A percentile compares a stretch with the other conserved stretches of the same genome.
Conservation (phyloP, 2,329 filamentous ascomycete species). For the Ceratocystis ficicola region DNA sequence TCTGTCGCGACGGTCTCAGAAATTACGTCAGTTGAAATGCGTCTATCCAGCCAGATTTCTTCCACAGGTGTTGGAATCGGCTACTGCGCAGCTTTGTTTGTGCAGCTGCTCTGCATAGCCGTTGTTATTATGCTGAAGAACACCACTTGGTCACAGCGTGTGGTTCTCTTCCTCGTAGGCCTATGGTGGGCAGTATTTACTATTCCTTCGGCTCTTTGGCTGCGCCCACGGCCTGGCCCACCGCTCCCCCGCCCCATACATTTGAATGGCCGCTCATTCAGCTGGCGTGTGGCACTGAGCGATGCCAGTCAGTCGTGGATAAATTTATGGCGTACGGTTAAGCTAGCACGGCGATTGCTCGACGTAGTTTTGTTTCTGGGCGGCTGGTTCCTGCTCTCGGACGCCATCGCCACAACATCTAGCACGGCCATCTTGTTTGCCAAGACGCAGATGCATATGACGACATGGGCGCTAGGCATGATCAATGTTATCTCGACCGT, state of each 20-base stretch:
- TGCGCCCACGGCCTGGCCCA: slow-evolving; percentile 78
- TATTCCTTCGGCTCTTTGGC: slow-evolving; percentile 74
- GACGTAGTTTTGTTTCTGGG: slow-evolving; percentile 69
- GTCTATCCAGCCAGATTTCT: slow-evolving; percentile 79
- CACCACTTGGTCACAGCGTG: slow-evolving; percentile 70
- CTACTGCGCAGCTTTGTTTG: slow-evolving; percentile 71
- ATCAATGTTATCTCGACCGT: slow-evolving; percentile 88
- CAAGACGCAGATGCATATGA: slow-evolving; percentile 86
- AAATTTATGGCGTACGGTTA: slow-evolving; percentile 67
- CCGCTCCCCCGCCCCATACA: slow-evolving; percentile 42
- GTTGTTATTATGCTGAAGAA: slow-evolving; percentile 62
- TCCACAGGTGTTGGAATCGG: slow-evolving; percentile 88
- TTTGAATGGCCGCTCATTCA: slow-evolving; percentile 28
- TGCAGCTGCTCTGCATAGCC: slow-evolving; percentile 70
- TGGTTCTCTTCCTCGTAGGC: slow-evolving; percentile 79
- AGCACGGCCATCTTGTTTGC: slow-evolving; percentile 92
- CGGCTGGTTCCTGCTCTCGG: slow-evolving; percentile 89
- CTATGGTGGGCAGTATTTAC: slow-evolving; percentile 90
- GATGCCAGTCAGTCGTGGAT: slow-evolving; percentile 80
- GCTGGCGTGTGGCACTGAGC: slow-evolving; percentile 31
- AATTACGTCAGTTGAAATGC: slow-evolving; percentile 45
- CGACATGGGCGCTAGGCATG: slow-evolving; percentile 71
- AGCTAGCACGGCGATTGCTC: slow-evolving; percentile 57
- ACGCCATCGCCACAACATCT: slow-evolving; percentile 87
- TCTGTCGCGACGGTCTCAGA: not conserved